These are phyloP conservation scores for Penicillium frequentans DNA, from an alignment of 2,329 filamentous ascomycete species.

Conservation along the genomic window DNA sequence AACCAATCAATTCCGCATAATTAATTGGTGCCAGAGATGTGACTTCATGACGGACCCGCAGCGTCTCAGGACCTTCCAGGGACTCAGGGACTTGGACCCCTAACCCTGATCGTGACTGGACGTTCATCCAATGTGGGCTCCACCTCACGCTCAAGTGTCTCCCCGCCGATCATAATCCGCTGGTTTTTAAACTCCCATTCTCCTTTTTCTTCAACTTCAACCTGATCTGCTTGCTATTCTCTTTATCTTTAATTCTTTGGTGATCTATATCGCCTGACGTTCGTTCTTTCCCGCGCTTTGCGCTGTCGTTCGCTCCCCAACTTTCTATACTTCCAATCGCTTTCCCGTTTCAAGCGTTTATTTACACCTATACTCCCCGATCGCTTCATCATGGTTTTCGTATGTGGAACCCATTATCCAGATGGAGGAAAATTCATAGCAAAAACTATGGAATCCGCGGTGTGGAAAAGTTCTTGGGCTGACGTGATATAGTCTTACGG, in stretches of 20 bases:
- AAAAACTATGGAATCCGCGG: neutral
- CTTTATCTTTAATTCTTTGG: conserved; percentile 3
- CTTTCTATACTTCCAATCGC: neutral
- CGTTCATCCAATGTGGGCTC: neutral
- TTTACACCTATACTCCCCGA: neutral
- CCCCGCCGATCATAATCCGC: conserved; percentile 11
- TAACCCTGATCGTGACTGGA: neutral
- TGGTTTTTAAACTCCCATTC: conserved; percentile 1
- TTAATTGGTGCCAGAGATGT: neutral
- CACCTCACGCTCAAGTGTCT: neutral
- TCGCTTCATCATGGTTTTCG: conserved; percentile 2
- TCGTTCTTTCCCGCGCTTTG: conserved; percentile 18
- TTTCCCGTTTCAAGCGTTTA: neutral
- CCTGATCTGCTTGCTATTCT: conserved; percentile 7
- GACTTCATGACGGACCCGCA: conserved; percentile 1
- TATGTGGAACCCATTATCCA: neutral
- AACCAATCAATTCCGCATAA: neutral
- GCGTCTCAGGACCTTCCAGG: neutral
- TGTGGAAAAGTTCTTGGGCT: neutral
- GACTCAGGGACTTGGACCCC: neutral
- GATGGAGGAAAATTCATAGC: neutral
- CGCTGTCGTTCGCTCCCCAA: conserved; percentile 22
- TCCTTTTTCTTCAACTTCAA: conserved; percentile 14
- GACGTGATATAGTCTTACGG: conserved; percentile 24
- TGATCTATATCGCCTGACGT: conserved; percentile 8